Conservation (phyloP, 179 eudicot genomes). For the Silene coronaria region DNA sequence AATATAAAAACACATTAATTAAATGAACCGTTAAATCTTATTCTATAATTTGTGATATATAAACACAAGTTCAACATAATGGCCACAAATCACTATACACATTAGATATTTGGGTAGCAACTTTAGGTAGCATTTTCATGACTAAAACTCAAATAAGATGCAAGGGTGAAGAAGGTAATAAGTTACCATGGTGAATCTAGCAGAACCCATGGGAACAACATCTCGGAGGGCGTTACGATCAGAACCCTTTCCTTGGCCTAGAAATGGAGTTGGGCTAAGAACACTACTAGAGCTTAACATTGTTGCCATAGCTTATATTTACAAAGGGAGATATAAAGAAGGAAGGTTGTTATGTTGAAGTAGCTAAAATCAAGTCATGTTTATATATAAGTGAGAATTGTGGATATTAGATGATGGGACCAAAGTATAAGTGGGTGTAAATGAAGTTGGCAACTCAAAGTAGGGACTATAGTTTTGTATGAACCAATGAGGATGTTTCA, state of each 20-base stretch:
- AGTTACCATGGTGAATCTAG: conserved; percentile 59
- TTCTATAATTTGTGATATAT: too few relatives aligned
- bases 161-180: background rate
- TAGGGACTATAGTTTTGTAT: conserved; percentile 22
- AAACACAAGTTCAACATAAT: too few relatives aligned
- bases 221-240: conserved; percentile 52
- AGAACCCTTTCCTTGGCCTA: conserved; percentile 53
- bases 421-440: conserved; percentile 33
- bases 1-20: too few relatives aligned
- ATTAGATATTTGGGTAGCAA: too few relatives aligned
- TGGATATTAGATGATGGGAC: conserved; percentile 2
- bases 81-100: background rate
- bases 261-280: conserved; percentile 54
- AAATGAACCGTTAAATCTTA: too few relatives aligned
- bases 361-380: background rate
- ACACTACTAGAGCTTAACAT: conserved; percentile 46
- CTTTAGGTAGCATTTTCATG: background rate
- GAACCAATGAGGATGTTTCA: conserved; percentile 46
- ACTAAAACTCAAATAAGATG: background rate
- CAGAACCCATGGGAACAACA: conserved; percentile 52
- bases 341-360: conserved; percentile 16
- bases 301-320: conserved; percentile 35
- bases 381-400: background rate
- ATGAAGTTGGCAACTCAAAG: conserved; percentile 39
- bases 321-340: background rate